A percentile compares a stretch with the other conserved stretches of the same genome.
Evolutionary conservation across 305 asterid genomes (phyloP).

Genomic region (Rubia balearica): DNA sequence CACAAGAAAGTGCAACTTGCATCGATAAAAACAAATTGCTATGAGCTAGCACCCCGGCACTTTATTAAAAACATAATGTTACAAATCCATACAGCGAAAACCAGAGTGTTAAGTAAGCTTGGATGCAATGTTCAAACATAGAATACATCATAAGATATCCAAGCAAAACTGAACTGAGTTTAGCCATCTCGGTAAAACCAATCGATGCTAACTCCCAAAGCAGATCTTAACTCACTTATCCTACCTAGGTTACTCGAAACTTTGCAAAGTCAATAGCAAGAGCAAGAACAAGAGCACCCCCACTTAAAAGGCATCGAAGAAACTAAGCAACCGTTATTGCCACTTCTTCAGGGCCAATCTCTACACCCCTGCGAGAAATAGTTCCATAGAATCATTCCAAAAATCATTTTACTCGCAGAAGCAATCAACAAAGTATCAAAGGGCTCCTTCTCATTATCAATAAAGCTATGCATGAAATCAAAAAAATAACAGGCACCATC

Average conservation of each 20-base stretch:
- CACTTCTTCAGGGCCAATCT: constrained; percentile 29
- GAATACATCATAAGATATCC: neutral
- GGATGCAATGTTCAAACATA: neutral
- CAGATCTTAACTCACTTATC: constrained; percentile 15
- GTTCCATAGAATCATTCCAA: constrained; percentile 27
- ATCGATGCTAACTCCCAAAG: constrained; percentile 18
- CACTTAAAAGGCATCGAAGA: constrained; percentile 21
- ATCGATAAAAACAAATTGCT: neutral
- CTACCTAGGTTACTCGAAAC: constrained; percentile 21
- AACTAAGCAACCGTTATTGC: constrained; percentile 17
- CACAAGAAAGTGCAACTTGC: neutral
- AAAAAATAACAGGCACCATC: neutral
- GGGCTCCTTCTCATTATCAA: neutral
- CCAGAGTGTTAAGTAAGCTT: neutral
- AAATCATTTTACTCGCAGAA: neutral
- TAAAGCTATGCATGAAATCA: neutral
- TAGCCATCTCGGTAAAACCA: constrained; percentile 15
- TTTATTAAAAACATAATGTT: neutral
- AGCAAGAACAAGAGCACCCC: neutral
- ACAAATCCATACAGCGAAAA: neutral
- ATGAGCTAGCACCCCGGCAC: neutral
- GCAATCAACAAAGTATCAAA: neutral
- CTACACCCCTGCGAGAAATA: constrained; percentile 56
- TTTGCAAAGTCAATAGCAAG: constrained; percentile 17
- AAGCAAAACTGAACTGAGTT: neutral